Percentiles rank a stretch among this genome's conserved stretches.
Conservation (phyloP, 2,329 filamentous ascomycete species). For the Podosphaera xanthii region DNA sequence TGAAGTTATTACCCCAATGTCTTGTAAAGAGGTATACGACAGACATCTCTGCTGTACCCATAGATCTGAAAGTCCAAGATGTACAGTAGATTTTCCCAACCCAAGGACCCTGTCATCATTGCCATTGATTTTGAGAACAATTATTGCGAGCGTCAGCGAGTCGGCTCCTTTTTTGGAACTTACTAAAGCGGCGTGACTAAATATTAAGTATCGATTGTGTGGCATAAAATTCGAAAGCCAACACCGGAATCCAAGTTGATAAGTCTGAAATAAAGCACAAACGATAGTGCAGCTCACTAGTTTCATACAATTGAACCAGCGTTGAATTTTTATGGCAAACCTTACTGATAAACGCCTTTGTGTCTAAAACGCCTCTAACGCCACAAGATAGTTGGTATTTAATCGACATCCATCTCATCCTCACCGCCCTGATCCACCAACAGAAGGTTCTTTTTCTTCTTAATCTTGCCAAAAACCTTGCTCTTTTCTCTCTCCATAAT, state of each 20-base stretch:
- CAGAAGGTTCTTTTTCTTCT: constrained; percentile 19
- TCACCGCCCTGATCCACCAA: constrained; percentile 20
- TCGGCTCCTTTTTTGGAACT: too few species aligned
- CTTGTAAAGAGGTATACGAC: too few species aligned
- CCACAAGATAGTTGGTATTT: constrained; percentile 3
- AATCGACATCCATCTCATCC: constrained; percentile 27
- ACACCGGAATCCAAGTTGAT: background rate
- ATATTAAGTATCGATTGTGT: background rate
- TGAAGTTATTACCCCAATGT: too few species aligned
- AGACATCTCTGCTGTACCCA: too few species aligned
- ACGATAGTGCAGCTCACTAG: background rate
- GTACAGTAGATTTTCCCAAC: too few species aligned
- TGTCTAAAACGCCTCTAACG: background rate
- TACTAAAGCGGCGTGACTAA: too few species aligned
- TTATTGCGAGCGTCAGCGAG: too few species aligned
- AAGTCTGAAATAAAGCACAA: background rate
- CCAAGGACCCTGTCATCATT: too few species aligned
- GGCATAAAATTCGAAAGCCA: background rate
- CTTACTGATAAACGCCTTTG: background rate
- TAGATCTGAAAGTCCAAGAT: too few species aligned
- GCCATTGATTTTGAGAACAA: too few species aligned
- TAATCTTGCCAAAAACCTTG: constrained; percentile 19
- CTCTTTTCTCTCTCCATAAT: constrained; percentile 23
- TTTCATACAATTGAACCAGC: background rate
- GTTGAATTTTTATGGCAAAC: background rate